A percentile compares a stretch with the other conserved stretches of the same genome.
These are phyloP conservation scores for Thyridium curvatum DNA, from an alignment of 2,329 filamentous ascomycete species.

Conservation along the genomic window DNA sequence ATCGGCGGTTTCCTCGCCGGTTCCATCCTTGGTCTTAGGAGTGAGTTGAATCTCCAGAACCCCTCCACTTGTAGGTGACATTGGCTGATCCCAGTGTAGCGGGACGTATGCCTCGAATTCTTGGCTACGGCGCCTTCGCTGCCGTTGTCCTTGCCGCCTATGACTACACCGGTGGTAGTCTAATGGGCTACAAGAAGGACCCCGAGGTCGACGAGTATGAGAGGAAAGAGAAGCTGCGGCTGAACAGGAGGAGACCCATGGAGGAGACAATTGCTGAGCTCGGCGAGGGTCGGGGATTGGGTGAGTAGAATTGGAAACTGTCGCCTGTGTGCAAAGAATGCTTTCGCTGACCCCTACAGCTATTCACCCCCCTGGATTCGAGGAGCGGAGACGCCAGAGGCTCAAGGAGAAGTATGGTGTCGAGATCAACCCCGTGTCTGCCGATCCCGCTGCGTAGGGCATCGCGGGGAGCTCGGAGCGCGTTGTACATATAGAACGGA, in stretches of 20 bases:
- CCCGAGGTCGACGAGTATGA: conserved; percentile 64
- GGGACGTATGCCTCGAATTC: conserved; percentile 60
- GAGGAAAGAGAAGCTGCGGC: conserved; percentile 67
- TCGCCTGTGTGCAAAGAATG: background rate
- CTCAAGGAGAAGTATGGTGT: conserved; percentile 85
- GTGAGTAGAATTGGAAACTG: conserved; percentile 5
- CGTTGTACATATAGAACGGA: conserved; percentile 5
- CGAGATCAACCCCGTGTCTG: conserved; percentile 65
- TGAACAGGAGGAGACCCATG: conserved; percentile 65
- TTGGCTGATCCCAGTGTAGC: conserved; percentile 27
- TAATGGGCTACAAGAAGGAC: conserved; percentile 37
- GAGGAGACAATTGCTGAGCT: conserved; percentile 76
- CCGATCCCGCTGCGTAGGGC: conserved; percentile 24
- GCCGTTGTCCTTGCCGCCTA: conserved; percentile 56
- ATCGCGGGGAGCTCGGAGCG: background rate
- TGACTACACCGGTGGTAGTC: conserved; percentile 61
- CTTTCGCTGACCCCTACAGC: conserved; percentile 41
- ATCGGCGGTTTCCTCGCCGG: conserved; percentile 74
- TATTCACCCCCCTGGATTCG: conserved; percentile 74
- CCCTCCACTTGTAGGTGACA: conserved; percentile 1
- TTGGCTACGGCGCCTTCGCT: conserved; percentile 58
- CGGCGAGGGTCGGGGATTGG: conserved; percentile 78
- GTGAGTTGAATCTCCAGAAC: conserved; percentile 42
- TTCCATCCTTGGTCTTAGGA: conserved; percentile 61
- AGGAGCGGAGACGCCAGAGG: conserved; percentile 73